Evolutionary conservation across 441 rosid genomes (phyloP).

Genomic region (Gossypium schwendimanii): DNA sequence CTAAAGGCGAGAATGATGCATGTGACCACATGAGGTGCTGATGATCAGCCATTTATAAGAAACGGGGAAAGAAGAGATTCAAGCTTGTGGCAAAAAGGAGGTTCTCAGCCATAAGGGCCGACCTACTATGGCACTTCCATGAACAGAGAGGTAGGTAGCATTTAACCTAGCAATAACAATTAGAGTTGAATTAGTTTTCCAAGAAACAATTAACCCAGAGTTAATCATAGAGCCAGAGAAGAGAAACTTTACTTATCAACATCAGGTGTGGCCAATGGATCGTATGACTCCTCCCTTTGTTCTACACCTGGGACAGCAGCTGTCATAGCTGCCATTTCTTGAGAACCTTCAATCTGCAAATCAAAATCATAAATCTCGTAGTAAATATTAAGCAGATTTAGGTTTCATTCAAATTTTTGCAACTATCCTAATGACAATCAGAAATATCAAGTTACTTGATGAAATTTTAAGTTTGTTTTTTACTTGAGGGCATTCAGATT

Average conservation of each 20-base stretch:
- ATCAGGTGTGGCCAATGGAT: slow-evolving; percentile 82
- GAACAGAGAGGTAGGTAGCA: slow-evolving; percentile 66
- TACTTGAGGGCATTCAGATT: neutral
- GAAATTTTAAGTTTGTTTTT: neutral
- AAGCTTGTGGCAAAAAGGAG: slow-evolving; percentile 45
- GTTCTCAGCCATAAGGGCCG: slow-evolving; percentile 63
- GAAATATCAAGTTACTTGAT: neutral
- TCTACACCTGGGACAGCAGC: slow-evolving; percentile 52
- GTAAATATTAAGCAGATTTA: neutral
- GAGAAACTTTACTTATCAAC: slow-evolving; percentile 55
- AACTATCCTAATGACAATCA: neutral
- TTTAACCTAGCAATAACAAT: slow-evolving; percentile 56
- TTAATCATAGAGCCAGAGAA: neutral
- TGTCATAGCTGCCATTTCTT: slow-evolving; percentile 40
- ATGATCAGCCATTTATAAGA: neutral
- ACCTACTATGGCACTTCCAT: slow-evolving; percentile 68
- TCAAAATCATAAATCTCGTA: neutral
- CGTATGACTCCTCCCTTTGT: slow-evolving; percentile 63
- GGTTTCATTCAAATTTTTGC: neutral
- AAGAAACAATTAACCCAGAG: slow-evolving; percentile 1
- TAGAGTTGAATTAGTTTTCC: slow-evolving; percentile 12
- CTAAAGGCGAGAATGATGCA: neutral
- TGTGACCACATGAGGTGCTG: neutral
- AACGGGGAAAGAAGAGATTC: slow-evolving; percentile 1
- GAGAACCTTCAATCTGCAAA: slow-evolving; percentile 68